Evolutionary conservation across 768 basidiomycete genomes (phyloP), one percentile per base, ranked within the genome.

Genomic region (Podaxis carcinomalis): DNA sequence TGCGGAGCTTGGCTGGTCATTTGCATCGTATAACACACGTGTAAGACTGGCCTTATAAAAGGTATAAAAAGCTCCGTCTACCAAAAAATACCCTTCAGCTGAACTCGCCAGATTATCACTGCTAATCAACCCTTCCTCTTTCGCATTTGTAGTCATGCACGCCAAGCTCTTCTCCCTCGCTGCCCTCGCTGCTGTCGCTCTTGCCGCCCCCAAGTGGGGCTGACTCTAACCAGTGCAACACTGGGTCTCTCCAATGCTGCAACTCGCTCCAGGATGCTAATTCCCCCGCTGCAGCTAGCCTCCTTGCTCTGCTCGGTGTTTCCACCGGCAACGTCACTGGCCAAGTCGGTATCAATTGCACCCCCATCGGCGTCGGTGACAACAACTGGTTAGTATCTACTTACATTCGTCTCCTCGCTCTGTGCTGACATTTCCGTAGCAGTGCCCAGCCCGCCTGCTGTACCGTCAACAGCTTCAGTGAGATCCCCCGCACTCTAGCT

Each of bases 361-460:
- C 25, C 57, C 68, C 72, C 32, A 65, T 72, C 62, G 66, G 64
- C 55, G 68, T 65, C 47, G 37, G 65, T n/a, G n/a, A n/a, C 16
- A 61, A 59, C 19, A 62, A 61, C 21, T 73, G 72, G 70, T 73
- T 5, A 56, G 59, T 64, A 19, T 35, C 14, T 35, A 27, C 4
- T 37, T 27, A n/a, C 25, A 11, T 51, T 56, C 16, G 21, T 13
- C 3, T 32, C 27, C 23, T 28, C 1, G 62, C 68, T 57, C 11
- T 6, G 13, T 42, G 36, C 46, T 42, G 32, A 35, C 39, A 9
- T 32, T 46, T 39, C 21, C 16, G 55, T 44, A 72, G 70, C 66
- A 52, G 66, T 61, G 62, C 67, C 5, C 65, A 70, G n/a, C 56
- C 70, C 23, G 70, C 70, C 32, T 73, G 71, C 67, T 71, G 70